Percentiles rank a stretch among this genome's conserved stretches.
phyloP scores from a whole-genome alignment of 2,329 filamentous ascomycete species.

The Sporothrix dimorphospora region DNA sequence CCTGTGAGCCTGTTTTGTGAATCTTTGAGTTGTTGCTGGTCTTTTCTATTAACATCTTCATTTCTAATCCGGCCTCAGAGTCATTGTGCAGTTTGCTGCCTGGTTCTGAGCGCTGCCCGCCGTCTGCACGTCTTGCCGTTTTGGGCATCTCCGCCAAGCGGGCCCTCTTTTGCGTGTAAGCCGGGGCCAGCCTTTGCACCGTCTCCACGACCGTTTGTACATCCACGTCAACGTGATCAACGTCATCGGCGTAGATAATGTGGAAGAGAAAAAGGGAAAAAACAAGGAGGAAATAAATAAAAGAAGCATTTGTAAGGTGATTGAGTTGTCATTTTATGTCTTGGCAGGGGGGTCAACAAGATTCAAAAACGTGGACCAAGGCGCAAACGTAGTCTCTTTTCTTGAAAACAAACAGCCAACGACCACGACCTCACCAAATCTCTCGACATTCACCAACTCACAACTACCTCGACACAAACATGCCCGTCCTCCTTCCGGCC shows the following conservation, averaged over 20 bases:
- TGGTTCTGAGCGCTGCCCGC: not conserved
- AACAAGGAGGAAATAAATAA: not conserved
- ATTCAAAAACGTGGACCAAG: too few relatives aligned
- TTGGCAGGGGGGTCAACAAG: too few relatives aligned
- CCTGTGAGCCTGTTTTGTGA: not conserved
- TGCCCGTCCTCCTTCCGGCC: not conserved
- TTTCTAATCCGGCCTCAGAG: not conserved
- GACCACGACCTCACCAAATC: not conserved
- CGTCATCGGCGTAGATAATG: not conserved
- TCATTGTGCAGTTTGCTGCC: not conserved
- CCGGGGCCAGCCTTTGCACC: not conserved
- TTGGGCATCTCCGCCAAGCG: constrained; percentile 1
- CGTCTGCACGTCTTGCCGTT: not conserved
- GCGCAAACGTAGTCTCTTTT: too few relatives aligned
- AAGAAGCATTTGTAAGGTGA: not conserved
- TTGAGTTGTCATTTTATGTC: not conserved
- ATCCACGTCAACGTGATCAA: not conserved
- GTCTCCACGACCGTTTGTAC: not conserved
- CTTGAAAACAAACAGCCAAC: too few relatives aligned
- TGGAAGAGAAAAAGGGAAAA: not conserved
- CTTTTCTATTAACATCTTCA: not conserved
- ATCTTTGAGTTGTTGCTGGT: not conserved
- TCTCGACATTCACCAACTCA: not conserved
- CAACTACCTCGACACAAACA: not conserved
- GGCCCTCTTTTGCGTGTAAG: constrained; percentile 11